Base-by-base conservation (phyloP, 164 flowering plant species). In the Magnolia changhungtana region DNA sequence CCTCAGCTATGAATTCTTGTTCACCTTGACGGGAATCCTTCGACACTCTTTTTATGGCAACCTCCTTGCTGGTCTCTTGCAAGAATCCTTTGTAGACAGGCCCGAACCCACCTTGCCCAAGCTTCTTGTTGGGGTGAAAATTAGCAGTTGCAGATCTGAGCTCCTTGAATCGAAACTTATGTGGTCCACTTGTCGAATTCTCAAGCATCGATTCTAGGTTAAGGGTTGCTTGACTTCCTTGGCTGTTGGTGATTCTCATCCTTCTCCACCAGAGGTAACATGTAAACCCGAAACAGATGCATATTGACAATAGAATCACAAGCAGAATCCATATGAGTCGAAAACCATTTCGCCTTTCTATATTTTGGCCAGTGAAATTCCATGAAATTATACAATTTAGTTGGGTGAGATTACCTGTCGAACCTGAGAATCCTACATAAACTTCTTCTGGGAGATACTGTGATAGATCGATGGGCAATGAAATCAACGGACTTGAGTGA, bases 81-180 rank as follows among this genome's bases (percentile, higher is more conserved):
- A 86, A 71, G 23, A 71, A 14, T n/a, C 92, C 96, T 69, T 78
- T 87, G 74, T 86, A 89, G 11, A 91, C 96, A 5, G 79, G 81
- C 29, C 93, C 95, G 58, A 83, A 91, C 5, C 90, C 96, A 1
- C 93, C 93, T 79, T 78, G 78, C 37, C 93, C 95, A 1, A 91
- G 84, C 85, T 83, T 83, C 81, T 86, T 83, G 63, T 75, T 78
- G 18, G 73, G 70, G 58, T 75, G 75, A 74, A 88, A 90, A 49
- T 84, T 81, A 16, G 78, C 84, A 0, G 92, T 90, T 9, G 91
- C 89, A 9, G 73, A 58, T 67, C 76, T 79, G 23, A 90, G 85
- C 14, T 89, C 89, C 76, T 72, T 83, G 20, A 88, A 78, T 31
- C n/a, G 16, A 81, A 86, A 87, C 72, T 76, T 87, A 50, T 67